These are phyloP conservation scores for Quercus aquifolioides DNA, from an alignment of 306 rosid genomes.

Conservation along the genomic window DNA sequence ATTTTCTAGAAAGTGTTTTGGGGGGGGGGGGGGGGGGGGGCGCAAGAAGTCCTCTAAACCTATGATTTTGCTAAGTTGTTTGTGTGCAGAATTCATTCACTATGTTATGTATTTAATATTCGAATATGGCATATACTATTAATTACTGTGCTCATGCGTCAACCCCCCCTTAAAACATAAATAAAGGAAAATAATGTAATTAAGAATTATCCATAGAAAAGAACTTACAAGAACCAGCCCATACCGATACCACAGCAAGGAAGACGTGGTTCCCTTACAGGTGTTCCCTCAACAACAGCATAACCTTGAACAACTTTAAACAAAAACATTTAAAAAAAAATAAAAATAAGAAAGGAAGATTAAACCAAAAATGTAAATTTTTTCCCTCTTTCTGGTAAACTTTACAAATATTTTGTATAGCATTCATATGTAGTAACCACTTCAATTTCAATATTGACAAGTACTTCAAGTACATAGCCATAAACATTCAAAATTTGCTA, in stretches of 20 bases:
- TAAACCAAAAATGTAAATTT: not conserved
- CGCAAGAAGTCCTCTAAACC: not conserved
- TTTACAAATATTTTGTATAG: not conserved
- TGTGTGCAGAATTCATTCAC: not conserved
- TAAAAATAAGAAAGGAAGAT: not conserved
- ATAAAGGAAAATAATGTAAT: not conserved
- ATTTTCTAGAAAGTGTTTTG: not conserved
- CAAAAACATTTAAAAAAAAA: not conserved
- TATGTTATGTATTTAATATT: not conserved
- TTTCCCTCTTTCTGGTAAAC: not conserved
- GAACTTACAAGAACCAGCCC: slow-evolving; percentile 83
- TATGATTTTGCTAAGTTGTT: not conserved
- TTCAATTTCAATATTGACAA: not conserved
- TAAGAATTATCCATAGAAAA: not conserved
- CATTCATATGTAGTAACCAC: not conserved
- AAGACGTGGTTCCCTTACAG: slow-evolving; percentile 52
- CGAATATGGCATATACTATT: not conserved
- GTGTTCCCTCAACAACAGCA: slow-evolving; percentile 55
- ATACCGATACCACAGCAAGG: slow-evolving; percentile 75
- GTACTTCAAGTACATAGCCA: not conserved
- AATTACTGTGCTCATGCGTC: not conserved
- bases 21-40: too few species aligned
- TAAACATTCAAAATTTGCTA: not conserved
- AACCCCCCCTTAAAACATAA: not conserved
- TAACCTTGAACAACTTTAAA: slow-evolving; percentile 44